phyloP scores from a whole-genome alignment of 2,329 filamentous ascomycete genomes.

The Aaosphaeria arxii region DNA sequence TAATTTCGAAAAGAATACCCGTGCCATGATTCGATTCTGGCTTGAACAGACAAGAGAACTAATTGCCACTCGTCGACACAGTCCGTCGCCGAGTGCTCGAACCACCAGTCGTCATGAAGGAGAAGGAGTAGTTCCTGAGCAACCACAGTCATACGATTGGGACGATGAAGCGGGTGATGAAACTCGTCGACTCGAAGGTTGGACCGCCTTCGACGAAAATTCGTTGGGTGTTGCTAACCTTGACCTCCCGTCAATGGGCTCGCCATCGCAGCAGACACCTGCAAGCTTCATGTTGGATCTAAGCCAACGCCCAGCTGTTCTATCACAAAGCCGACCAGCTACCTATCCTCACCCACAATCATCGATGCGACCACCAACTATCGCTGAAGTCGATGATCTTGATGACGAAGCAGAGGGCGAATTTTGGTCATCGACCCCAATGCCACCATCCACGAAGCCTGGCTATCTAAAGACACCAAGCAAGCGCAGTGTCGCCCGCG shows the following conservation, averaged over 20 bases:
- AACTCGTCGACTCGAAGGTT: slow-evolving; percentile 31
- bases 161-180: slow-evolving; percentile 20
- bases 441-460: slow-evolving; percentile 15
- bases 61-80: slow-evolving; percentile 15
- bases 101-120: slow-evolving; percentile 5
- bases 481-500: slow-evolving; percentile 35
- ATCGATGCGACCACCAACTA: neutral
- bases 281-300: slow-evolving; percentile 2
- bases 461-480: slow-evolving; percentile 49
- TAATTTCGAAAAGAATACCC: slow-evolving; percentile 54
- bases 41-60: slow-evolving; percentile 41
- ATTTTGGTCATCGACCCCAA: slow-evolving; percentile 28
- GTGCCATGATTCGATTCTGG: slow-evolving; percentile 57
- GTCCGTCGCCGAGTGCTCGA: slow-evolving; percentile 17
- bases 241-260: slow-evolving; percentile 27
- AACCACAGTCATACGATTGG: neutral
- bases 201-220: slow-evolving; percentile 37
- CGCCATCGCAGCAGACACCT: slow-evolving; percentile 16
- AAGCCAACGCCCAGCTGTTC: slow-evolving; percentile 1
- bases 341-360: slow-evolving; percentile 1
- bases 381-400: slow-evolving; percentile 5
- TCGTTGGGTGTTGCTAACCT: slow-evolving; percentile 25
- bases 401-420: slow-evolving; percentile 7
- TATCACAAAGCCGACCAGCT: slow-evolving; percentile 2
- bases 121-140: slow-evolving; percentile 6